These are phyloP conservation scores for Penicillium palitans DNA, from an alignment of 2,329 filamentous ascomycete species.

Conservation along the genomic window DNA sequence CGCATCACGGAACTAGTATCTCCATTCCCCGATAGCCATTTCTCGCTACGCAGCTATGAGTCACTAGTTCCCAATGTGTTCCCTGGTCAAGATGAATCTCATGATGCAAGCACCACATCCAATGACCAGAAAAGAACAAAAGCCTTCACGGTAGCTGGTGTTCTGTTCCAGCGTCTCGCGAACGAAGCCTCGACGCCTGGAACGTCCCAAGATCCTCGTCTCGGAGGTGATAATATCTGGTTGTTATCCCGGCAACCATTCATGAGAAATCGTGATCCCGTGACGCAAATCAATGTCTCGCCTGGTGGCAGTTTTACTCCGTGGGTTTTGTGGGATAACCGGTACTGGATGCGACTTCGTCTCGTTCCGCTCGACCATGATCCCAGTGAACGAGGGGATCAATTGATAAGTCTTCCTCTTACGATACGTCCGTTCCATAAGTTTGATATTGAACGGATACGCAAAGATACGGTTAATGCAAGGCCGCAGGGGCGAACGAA, in stretches of 20 bases:
- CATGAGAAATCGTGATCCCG: constrained; percentile 29
- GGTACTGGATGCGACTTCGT: constrained; percentile 56
- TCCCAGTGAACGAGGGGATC: background rate
- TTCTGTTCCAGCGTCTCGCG: constrained; percentile 48
- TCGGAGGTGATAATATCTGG: constrained; percentile 33
- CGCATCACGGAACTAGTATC: constrained; percentile 52
- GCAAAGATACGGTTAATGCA: constrained; percentile 8
- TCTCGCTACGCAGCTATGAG: constrained; percentile 47
- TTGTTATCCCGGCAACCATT: constrained; percentile 42
- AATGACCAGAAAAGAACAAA: constrained; percentile 23
- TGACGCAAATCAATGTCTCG: constrained; percentile 21
- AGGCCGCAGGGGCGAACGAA: constrained; percentile 1
- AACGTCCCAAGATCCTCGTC: background rate
- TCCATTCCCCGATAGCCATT: constrained; percentile 43
- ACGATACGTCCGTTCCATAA: constrained; percentile 43
- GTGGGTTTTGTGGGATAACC: constrained; percentile 52
- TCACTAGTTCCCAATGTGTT: constrained; percentile 46
- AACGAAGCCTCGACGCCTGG: constrained; percentile 3
- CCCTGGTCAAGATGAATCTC: constrained; percentile 16
- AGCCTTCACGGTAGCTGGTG: constrained; percentile 53
- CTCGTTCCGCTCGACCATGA: constrained; percentile 24
- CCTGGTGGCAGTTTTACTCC: background rate
- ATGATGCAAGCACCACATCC: background rate
- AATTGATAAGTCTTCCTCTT: constrained; percentile 24
- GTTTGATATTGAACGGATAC: constrained; percentile 32